Evolutionary conservation across 768 basidiomycete species (phyloP).

Genomic region (Tephrocybe rancida): DNA sequence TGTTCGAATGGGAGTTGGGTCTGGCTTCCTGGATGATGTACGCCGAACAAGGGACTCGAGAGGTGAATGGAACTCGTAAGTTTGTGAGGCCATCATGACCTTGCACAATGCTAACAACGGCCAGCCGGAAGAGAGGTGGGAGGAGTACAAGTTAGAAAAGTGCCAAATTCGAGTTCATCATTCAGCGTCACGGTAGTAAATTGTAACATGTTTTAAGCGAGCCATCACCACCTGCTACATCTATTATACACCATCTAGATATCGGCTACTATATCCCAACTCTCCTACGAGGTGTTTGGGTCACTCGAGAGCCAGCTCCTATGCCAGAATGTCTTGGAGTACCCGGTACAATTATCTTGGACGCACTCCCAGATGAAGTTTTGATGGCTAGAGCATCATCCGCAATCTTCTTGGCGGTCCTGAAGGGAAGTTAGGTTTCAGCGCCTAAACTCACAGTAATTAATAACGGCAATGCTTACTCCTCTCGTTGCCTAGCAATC

Average conservation of each 20-base stretch:
- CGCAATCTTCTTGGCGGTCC: conserved; percentile 61
- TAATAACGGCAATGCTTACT: conserved; percentile 42
- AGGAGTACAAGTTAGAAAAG: neutral
- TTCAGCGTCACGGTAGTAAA: neutral
- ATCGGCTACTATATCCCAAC: conserved; percentile 58
- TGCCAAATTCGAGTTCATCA: neutral
- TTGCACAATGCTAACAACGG: neutral
- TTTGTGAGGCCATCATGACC: conserved; percentile 11
- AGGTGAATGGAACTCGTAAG: conserved; percentile 46
- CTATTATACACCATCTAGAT: conserved; percentile 3
- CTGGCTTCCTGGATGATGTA: conserved; percentile 48
- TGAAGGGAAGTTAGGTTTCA: conserved; percentile 25
- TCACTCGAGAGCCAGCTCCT: conserved; percentile 62
- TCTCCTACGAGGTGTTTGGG: conserved; percentile 75
- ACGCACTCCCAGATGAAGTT: conserved; percentile 49
- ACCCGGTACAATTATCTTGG: conserved; percentile 77
- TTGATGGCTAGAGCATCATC: conserved; percentile 63
- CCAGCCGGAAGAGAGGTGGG: neutral
- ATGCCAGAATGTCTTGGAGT: conserved; percentile 76
- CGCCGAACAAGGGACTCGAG: conserved; percentile 58
- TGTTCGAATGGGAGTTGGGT: conserved; percentile 10
- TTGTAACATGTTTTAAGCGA: neutral
- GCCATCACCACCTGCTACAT: neutral
- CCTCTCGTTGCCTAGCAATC: conserved; percentile 84
- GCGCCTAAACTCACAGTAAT: conserved; percentile 1